Evolutionary conservation across 805 yeast genomes (phyloP).

Genomic region (Candida yuanshanica): DNA sequence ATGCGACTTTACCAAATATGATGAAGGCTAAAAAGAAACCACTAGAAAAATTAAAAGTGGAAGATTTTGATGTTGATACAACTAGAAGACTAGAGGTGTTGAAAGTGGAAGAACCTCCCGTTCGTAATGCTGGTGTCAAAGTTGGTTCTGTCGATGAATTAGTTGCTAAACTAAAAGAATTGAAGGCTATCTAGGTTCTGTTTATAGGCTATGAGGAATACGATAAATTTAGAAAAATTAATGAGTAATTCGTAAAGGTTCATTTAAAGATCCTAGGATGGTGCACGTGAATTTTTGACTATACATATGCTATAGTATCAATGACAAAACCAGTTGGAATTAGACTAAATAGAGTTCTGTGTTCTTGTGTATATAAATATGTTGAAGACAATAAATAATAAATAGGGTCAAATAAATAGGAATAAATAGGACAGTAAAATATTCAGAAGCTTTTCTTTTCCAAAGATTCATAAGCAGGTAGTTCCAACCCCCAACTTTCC

Average conservation of each 20-base stretch:
- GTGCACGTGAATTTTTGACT: no score
- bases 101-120: constrained; percentile 80
- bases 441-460: constrained; percentile 13
- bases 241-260: no score
- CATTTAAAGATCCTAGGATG: no score
- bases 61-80: constrained; percentile 62
- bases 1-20: constrained; percentile 91
- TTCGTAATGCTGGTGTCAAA: constrained; percentile 74
- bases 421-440: constrained; percentile 2
- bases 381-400: background rate
- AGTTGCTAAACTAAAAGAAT: constrained; percentile 68
- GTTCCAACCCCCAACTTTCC: constrained; percentile 19
- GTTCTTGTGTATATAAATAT: background rate
- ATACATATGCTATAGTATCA: no score
- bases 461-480: constrained; percentile 18
- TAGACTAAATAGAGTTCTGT: no score
- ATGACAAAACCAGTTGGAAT: no score
- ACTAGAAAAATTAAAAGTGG: constrained; percentile 55
- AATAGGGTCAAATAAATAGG: constrained; percentile 10
- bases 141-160: constrained; percentile 81
- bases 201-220: background rate
- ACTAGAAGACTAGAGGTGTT: constrained; percentile 60
- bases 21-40: constrained; percentile 99
- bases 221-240: no score
- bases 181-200: constrained; percentile 18